phyloP scores from a whole-genome alignment of 1,139 yeast genomes.

The Geotrichum cucujoidarum region DNA sequence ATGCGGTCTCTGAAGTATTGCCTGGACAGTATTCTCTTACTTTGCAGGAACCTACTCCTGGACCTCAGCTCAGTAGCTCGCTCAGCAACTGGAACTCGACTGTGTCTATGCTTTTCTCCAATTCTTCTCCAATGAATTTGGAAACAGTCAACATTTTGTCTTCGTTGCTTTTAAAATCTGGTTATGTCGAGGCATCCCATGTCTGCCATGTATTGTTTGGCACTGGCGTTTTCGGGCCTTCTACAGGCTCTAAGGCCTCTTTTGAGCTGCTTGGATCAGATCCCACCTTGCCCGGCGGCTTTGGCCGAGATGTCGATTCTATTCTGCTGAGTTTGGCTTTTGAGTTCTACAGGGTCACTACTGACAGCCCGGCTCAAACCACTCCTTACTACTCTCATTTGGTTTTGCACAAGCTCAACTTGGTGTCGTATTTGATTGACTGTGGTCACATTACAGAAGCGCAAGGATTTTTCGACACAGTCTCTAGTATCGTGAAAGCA shows the following conservation, averaged over 20 bases:
- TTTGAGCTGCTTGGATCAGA: slow-evolving; percentile 18
- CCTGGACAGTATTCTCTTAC: slow-evolving; percentile 15
- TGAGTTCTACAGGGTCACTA: slow-evolving; percentile 45
- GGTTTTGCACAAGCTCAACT: slow-evolving; percentile 52
- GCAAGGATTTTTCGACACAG: slow-evolving; percentile 54
- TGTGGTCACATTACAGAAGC: slow-evolving; percentile 54
- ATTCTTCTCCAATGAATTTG: slow-evolving; percentile 31
- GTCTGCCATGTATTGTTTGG: slow-evolving; percentile 44
- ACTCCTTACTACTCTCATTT: slow-evolving; percentile 47
- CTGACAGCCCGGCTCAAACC: slow-evolving; percentile 28
- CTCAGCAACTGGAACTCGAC: slow-evolving; percentile 36
- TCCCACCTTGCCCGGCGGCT: slow-evolving; percentile 20
- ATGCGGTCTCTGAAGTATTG: slow-evolving; percentile 33
- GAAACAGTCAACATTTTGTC: slow-evolving; percentile 38
- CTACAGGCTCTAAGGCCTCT: neutral
- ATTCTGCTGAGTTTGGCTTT: slow-evolving; percentile 64
- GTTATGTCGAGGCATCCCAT: slow-evolving; percentile 36
- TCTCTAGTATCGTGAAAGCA: slow-evolving; percentile 44
- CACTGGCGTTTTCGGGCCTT: slow-evolving; percentile 23
- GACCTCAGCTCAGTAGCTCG: slow-evolving; percentile 17
- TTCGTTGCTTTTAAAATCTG: slow-evolving; percentile 29
- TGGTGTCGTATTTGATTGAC: slow-evolving; percentile 63
- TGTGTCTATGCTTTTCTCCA: slow-evolving; percentile 34
- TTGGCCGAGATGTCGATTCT: slow-evolving; percentile 40
- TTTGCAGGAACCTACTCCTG: slow-evolving; percentile 8